Base-by-base conservation (phyloP, 306 rosid genomes). In the Fragaria ananassa region DNA sequence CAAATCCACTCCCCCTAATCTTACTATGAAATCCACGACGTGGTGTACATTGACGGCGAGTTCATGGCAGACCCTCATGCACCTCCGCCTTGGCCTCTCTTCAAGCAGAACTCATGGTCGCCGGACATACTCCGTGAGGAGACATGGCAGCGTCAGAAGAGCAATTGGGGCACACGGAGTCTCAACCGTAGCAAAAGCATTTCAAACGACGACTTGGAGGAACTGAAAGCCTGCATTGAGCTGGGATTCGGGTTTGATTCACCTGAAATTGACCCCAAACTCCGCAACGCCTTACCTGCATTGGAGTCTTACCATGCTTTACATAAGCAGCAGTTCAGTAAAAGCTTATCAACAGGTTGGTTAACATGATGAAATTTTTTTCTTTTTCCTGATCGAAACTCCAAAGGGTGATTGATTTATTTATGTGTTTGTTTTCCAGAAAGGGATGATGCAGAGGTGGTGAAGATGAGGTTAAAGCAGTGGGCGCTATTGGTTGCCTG, bases 401-500 rank as follows among this genome's bases (percentile, higher is more conserved):
- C 39, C 1, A 37, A 2, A 13, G 15, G 19, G 11, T 12, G 5
- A 29, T 35, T 39, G 67, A 10, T 31, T 62, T 71, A 11, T 0
- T 29, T 41, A 15, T 1, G n/a, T 42, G 19, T 21, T 14, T 58
- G 41, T 18, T 11, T 31, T 60, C 69, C 34, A 78, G 78, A 47
- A 87, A 91, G 75, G 17, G 93, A 85, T 35, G 85, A 90, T 79
- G 66, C 78, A 70, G 74, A 83, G 62, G 73, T 56, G 70, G 89
- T 89, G 89, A 93, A 93, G 90, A 85, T 75, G 80, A 87, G 91
- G 56, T 76, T 93, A 84, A 82, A 79, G 69, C 94, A 86, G 75
- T 93, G 98, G 98, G 96, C 96, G 11, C 90, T 82, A 56, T 84
- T 89, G 67, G 98, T 90, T 11, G 96, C 88, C 34, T 93, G 90